phyloP scores from a whole-genome alignment of 352 stramenopile genomes.

The Globisporangium lucens region DNA sequence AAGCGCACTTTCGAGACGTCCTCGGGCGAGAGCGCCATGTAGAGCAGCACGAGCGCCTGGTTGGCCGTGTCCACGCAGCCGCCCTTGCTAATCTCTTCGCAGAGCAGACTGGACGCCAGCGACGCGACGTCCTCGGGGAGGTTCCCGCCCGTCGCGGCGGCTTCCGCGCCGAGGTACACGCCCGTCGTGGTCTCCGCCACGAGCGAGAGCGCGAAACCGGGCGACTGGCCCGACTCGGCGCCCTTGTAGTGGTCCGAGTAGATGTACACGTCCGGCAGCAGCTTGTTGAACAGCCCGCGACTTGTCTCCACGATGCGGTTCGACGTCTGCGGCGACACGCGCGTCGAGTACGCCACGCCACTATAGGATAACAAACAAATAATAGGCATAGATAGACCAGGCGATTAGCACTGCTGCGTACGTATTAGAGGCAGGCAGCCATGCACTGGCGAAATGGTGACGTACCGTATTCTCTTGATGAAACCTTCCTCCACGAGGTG shows the following conservation, averaged over 20 bases:
- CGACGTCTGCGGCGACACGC: constrained; percentile 96
- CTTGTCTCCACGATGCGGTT: constrained; percentile 97
- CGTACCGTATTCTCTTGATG: constrained; percentile 95
- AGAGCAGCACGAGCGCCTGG: constrained; percentile 94
- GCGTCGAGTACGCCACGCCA: constrained; percentile 95
- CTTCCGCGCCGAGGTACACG: constrained; percentile 92
- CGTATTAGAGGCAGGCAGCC: not conserved
- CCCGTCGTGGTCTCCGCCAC: constrained; percentile 98
- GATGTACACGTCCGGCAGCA: constrained; percentile 99
- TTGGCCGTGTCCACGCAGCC: constrained; percentile 94
- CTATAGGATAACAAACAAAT: constrained; percentile 28
- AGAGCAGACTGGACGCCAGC: constrained; percentile 91
- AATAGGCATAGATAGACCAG: constrained; percentile 13
- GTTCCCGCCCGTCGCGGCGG: constrained; percentile 73
- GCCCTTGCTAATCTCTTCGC: constrained; percentile 95
- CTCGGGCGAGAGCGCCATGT: constrained; percentile 98
- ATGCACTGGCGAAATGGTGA: not conserved
- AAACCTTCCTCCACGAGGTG: constrained; percentile 96
- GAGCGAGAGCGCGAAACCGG: constrained; percentile 92
- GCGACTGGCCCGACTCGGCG: constrained; percentile 82
- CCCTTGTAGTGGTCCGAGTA: constrained; percentile 98
- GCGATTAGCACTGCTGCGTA: not conserved
- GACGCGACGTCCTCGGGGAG: constrained; percentile 97
- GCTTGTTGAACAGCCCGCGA: constrained; percentile 96
- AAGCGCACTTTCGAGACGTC: constrained; percentile 95